phyloP scores from a whole-genome alignment of 345 rosid species.

The Kandelia obovata region DNA sequence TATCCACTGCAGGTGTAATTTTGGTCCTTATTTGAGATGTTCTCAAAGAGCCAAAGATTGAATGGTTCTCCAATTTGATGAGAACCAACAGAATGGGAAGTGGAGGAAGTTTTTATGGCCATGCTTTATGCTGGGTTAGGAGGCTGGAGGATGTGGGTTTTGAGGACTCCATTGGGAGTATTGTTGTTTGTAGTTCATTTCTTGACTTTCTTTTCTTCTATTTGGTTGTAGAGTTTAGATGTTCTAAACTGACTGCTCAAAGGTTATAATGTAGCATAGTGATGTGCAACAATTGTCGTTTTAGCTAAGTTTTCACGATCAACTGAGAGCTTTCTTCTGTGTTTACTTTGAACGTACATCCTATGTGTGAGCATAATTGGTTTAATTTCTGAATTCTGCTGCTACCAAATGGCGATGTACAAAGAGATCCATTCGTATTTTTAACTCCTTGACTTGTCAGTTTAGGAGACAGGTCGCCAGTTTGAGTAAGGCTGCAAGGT shows the following conservation, averaged over 20 bases:
- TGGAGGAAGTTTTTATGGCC: neutral
- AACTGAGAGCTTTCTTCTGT: neutral
- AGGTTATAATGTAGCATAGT: constrained; percentile 7
- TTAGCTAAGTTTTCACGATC: constrained; percentile 5
- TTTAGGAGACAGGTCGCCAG: neutral
- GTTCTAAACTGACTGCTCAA: neutral
- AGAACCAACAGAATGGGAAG: neutral
- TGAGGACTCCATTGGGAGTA: constrained; percentile 2
- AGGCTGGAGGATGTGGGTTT: constrained; percentile 1
- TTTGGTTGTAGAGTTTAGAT: constrained; percentile 9
- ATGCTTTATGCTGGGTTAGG: neutral
- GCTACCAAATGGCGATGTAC: neutral
- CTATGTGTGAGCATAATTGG: neutral
- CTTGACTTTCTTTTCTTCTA: neutral
- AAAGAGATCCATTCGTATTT: neutral
- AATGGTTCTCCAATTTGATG: neutral
- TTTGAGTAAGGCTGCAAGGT: neutral
- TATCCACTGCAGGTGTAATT: constrained; percentile 17
- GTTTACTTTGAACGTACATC: neutral
- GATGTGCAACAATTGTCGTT: constrained; percentile 13
- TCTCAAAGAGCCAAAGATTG: neutral
- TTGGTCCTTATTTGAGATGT: neutral
- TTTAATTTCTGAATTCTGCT: neutral
- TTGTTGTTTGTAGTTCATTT: neutral
- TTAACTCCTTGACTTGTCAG: neutral